Percentiles rank a stretch among this genome's conserved stretches.
phyloP scores from a whole-genome alignment of 306 rosid genomes.

The Fragaria nilgerrensis region DNA sequence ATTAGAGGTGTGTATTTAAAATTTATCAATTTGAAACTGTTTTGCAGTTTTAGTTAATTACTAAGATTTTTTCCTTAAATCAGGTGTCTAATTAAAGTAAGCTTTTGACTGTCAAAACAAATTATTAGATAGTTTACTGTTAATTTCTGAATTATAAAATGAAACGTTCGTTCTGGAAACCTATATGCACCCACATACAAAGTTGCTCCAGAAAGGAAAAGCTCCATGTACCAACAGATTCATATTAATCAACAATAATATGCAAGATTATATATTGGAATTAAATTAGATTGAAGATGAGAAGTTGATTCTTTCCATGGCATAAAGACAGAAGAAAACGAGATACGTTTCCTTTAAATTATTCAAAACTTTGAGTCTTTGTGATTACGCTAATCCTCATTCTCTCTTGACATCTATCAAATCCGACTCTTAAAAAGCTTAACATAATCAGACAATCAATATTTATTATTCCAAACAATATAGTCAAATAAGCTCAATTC shows the following conservation, averaged over 20 bases:
- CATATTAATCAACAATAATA: background rate
- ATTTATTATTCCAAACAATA: conserved; percentile 9
- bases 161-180: background rate
- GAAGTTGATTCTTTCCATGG: conserved; percentile 3
- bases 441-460: conserved; percentile 15
- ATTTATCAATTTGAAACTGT: no score
- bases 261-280: background rate
- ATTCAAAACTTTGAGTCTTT: conserved; percentile 3
- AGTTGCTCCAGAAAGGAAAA: background rate
- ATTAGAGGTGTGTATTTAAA: no score
- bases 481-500: conserved; percentile 15
- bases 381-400: conserved; percentile 1
- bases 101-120: background rate
- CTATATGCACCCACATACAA: background rate
- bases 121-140: background rate
- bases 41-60: no score
- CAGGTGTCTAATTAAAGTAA: background rate
- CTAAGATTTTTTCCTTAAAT: background rate
- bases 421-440: conserved; percentile 20
- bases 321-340: background rate
- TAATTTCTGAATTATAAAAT: background rate
- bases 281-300: background rate
- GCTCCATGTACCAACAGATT: background rate
- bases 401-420: conserved; percentile 19
- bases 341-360: conserved; percentile 4